Conservation (phyloP, 768 basidiomycete genomes). For the Mycena polygramma region DNA sequence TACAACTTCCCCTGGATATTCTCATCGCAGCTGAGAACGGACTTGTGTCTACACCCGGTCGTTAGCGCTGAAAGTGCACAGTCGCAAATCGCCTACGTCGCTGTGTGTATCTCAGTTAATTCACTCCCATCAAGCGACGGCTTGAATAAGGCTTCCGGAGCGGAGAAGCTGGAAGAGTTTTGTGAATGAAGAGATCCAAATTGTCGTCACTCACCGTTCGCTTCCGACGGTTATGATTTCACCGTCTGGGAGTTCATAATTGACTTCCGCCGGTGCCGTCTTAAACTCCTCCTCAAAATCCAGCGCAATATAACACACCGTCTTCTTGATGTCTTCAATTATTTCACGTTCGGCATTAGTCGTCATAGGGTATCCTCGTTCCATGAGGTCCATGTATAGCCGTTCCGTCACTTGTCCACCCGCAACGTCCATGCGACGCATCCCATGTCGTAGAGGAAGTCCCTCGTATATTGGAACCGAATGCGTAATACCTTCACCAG, state of each 20-base stretch:
- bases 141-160: constrained; percentile 80
- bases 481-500: constrained; percentile 49
- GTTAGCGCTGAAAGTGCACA: neutral
- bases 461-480: constrained; percentile 80
- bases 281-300: constrained; percentile 14
- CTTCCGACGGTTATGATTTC: constrained; percentile 78
- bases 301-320: constrained; percentile 59
- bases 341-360: constrained; percentile 80
- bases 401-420: constrained; percentile 2
- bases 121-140: constrained; percentile 73
- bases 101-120: constrained; percentile 46
- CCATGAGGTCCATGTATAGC: constrained; percentile 51
- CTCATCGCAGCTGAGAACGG: constrained; percentile 17
- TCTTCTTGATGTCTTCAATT: constrained; percentile 84
- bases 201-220: constrained; percentile 54
- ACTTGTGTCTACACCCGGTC: neutral
- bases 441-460: constrained; percentile 66
- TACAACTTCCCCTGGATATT: neutral
- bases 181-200: neutral
- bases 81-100: constrained; percentile 42
- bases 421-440: neutral
- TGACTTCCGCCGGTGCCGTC: neutral
- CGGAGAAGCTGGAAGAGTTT: constrained; percentile 58
- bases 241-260: constrained; percentile 27
- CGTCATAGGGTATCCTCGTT: constrained; percentile 80